phyloP scores from a whole-genome alignment of 2,329 filamentous ascomycete species.

The Pseudogymnoascus sp. region DNA sequence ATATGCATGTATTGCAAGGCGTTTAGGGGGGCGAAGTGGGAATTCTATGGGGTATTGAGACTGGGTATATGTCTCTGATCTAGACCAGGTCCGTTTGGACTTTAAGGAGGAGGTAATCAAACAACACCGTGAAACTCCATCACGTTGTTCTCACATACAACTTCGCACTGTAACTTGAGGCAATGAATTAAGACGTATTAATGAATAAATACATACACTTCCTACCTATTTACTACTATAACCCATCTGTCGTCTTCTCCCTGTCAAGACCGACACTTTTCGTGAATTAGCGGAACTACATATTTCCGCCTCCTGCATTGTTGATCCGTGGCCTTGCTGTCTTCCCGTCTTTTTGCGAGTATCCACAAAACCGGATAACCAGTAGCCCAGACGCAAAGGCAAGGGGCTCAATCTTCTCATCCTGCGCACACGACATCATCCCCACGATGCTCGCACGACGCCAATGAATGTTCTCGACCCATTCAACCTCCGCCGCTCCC shows the following conservation, averaged over 20 bases:
- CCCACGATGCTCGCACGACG: slow-evolving; percentile 7
- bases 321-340: slow-evolving; percentile 2
- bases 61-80: slow-evolving; percentile 1
- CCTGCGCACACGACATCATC: neutral
- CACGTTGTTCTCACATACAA: neutral
- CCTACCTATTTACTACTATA: neutral
- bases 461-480: slow-evolving; percentile 31
- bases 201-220: neutral
- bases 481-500: slow-evolving; percentile 30
- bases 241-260: neutral
- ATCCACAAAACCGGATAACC: slow-evolving; percentile 9
- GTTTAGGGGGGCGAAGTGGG: slow-evolving; percentile 7
- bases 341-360: neutral
- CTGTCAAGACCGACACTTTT: neutral
- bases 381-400: neutral
- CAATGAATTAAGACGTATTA: neutral
- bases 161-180: neutral
- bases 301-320: neutral
- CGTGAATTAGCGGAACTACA: neutral
- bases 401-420: neutral
- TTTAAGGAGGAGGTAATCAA: neutral
- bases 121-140: neutral
- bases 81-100: neutral
- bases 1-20: slow-evolving; percentile 9
- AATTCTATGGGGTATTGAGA: neutral